A percentile compares a stretch with the other conserved stretches of the same genome.
These are phyloP conservation scores for Schizonepeta tenuifolia DNA, from an alignment of 257 asterid genomes.

Conservation along the genomic window DNA sequence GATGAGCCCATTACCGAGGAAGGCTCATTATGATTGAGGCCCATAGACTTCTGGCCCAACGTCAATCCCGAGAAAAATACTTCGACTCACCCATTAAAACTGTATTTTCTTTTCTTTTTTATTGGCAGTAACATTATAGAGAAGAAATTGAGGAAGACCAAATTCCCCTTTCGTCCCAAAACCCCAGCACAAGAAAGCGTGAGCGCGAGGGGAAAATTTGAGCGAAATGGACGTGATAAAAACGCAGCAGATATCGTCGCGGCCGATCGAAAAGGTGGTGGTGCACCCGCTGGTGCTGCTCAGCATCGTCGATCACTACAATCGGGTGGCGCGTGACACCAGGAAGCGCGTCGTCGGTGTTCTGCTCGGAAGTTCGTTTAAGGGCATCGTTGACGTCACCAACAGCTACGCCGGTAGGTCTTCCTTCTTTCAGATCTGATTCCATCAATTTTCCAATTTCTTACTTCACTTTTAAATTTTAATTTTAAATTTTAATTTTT, in stretches of 20 bases:
- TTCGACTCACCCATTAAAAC: neutral
- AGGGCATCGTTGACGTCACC: conserved; percentile 94
- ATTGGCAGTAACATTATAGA: neutral
- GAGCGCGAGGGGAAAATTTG: neutral
- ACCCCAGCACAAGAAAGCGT: conserved; percentile 29
- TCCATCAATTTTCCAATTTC: neutral
- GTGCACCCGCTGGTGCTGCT: conserved; percentile 93
- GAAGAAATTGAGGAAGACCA: neutral
- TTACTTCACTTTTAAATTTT: neutral
- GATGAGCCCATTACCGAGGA: too few species aligned
- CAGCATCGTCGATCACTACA: conserved; percentile 96
- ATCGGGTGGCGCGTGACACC: conserved; percentile 90
- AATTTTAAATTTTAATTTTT: neutral
- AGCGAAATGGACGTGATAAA: conserved; percentile 76
- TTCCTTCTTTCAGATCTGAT: conserved; percentile 52
- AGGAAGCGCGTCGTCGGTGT: conserved; percentile 91
- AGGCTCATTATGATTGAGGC: neutral
- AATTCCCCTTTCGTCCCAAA: conserved; percentile 29
- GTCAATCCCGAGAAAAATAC: neutral
- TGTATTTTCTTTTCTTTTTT: neutral
- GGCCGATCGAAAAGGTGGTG: conserved; percentile 88
- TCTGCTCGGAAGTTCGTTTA: conserved; percentile 77
- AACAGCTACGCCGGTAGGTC: conserved; percentile 90
- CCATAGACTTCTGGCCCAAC: neutral
- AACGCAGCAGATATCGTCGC: conserved; percentile 79